Evolutionary conservation across 176 grass and related monocot species (phyloP).

Genomic region (Thalia dealbata): DNA sequence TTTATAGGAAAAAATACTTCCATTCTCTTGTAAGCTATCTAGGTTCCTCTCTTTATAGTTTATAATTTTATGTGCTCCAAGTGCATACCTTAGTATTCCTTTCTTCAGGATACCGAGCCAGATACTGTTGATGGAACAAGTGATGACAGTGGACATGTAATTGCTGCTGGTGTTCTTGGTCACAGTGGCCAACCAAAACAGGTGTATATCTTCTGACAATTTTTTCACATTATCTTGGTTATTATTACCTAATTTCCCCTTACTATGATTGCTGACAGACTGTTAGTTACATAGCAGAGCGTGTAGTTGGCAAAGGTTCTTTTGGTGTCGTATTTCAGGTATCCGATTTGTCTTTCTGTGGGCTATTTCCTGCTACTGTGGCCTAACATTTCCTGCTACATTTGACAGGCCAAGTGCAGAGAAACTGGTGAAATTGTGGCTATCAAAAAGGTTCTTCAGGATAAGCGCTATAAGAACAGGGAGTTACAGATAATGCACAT

Average conservation of each 20-base stretch:
- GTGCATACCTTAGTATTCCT: conserved; percentile 5
- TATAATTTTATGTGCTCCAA: conserved; percentile 2
- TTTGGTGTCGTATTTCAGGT: conserved; percentile 97
- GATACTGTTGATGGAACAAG: conserved; percentile 41
- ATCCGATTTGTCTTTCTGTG: conserved; percentile 9
- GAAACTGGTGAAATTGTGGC: conserved; percentile 93
- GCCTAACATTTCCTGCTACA: not conserved
- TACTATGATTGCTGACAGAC: conserved; percentile 37
- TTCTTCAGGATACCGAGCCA: conserved; percentile 49
- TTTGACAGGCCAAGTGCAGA: conserved; percentile 73
- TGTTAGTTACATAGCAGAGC: conserved; percentile 76
- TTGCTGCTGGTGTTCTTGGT: conserved; percentile 47
- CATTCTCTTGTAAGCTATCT: not conserved
- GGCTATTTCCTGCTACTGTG: not conserved
- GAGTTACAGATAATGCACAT: conserved; percentile 96
- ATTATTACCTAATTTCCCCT: conserved; percentile 4
- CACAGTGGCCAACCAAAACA: conserved; percentile 75
- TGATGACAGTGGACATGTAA: conserved; percentile 53
- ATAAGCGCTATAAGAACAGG: conserved; percentile 96
- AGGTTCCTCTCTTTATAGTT: not conserved
- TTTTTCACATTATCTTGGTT: conserved; percentile 1
- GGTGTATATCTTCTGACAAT: conserved; percentile 30
- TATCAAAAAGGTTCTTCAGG: conserved; percentile 97
- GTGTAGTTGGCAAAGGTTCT: conserved; percentile 93
- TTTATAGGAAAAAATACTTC: not conserved